phyloP scores from a whole-genome alignment of 768 basidiomycete genomes.

The Fomitopsis pulvina region DNA sequence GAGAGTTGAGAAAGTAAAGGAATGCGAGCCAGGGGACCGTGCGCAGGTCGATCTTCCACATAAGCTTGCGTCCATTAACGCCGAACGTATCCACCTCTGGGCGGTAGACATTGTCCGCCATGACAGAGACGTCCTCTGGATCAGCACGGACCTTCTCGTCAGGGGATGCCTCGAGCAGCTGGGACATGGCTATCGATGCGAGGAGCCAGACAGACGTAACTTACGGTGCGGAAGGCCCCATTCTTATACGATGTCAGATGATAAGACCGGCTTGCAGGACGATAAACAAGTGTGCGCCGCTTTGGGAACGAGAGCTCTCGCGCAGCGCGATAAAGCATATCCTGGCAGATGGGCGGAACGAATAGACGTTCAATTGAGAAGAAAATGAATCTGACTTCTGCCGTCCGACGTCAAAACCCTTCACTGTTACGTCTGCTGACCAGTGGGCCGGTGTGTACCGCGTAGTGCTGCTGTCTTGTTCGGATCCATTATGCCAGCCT shows the following conservation, averaged over 20 bases:
- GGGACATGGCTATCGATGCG: background rate
- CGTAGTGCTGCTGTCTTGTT: too few species aligned
- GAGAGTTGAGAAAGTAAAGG: slow-evolving; percentile 69
- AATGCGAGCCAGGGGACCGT: slow-evolving; percentile 73
- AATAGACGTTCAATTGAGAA: too few species aligned
- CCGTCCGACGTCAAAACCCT: too few species aligned
- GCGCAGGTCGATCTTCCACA: slow-evolving; percentile 55
- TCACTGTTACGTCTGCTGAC: too few species aligned
- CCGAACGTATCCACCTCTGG: slow-evolving; percentile 45
- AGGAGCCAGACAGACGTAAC: background rate
- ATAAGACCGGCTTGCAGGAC: too few species aligned
- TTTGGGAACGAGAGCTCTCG: too few species aligned
- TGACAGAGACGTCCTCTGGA: slow-evolving; percentile 7
- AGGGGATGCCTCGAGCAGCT: background rate
- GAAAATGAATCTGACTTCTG: too few species aligned
- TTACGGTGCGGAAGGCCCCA: background rate
- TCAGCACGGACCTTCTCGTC: background rate
- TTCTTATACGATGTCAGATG: background rate
- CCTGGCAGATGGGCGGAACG: too few species aligned
- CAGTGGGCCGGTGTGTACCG: too few species aligned
- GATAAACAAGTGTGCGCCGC: too few species aligned
- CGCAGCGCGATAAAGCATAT: too few species aligned
- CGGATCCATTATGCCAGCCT: too few species aligned
- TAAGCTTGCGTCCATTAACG: slow-evolving; percentile 48
- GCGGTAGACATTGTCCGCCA: slow-evolving; percentile 33